A percentile compares a stretch with the other conserved stretches of the same genome.
phyloP scores from a whole-genome alignment of 495 filamentous ascomycete genomes.

The Bombardia bombarda region DNA sequence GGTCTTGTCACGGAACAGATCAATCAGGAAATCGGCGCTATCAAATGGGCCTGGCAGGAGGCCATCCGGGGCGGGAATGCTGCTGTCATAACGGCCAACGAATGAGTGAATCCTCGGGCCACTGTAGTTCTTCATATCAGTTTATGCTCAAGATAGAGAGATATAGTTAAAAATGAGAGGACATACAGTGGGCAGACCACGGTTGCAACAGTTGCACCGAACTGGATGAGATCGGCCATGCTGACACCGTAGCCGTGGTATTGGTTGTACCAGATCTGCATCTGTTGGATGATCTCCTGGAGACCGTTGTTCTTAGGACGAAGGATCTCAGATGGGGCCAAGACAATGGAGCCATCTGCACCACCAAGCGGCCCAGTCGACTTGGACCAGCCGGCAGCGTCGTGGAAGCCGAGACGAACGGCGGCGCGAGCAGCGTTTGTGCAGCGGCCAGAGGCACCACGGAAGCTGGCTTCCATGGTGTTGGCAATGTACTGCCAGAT shows the following conservation, averaged over 20 bases:
- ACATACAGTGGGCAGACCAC: conserved; percentile 27
- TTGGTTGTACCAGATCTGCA: conserved; percentile 20
- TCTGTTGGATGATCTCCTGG: conserved; percentile 22
- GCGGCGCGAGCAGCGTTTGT: conserved; percentile 27
- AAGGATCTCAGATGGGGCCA: conserved; percentile 19
- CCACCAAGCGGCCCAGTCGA: conserved; percentile 20
- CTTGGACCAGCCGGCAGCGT: conserved; percentile 29
- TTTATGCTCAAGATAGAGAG: neutral
- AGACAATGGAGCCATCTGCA: conserved; percentile 33
- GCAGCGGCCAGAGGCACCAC: conserved; percentile 14
- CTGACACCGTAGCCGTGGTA: conserved; percentile 23
- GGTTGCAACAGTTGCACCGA: conserved; percentile 27
- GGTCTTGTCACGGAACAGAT: conserved; percentile 41
- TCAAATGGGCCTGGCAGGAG: conserved; percentile 19
- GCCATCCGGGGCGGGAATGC: conserved; percentile 12
- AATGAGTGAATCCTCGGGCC: conserved; percentile 30
- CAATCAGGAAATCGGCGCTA: conserved; percentile 19
- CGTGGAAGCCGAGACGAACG: conserved; percentile 35
- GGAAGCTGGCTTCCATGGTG: conserved; percentile 24
- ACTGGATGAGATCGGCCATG: conserved; percentile 36
- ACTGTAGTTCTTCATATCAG: neutral
- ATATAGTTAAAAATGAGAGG: neutral
- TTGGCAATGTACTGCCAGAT: conserved; percentile 33
- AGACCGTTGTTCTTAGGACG: conserved; percentile 25
- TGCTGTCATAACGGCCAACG: conserved; percentile 23